A percentile compares a stretch with the other conserved stretches of the same genome.
These are phyloP conservation scores for Rosa multiflora DNA, from an alignment of 306 rosid genomes.

Conservation along the genomic window DNA sequence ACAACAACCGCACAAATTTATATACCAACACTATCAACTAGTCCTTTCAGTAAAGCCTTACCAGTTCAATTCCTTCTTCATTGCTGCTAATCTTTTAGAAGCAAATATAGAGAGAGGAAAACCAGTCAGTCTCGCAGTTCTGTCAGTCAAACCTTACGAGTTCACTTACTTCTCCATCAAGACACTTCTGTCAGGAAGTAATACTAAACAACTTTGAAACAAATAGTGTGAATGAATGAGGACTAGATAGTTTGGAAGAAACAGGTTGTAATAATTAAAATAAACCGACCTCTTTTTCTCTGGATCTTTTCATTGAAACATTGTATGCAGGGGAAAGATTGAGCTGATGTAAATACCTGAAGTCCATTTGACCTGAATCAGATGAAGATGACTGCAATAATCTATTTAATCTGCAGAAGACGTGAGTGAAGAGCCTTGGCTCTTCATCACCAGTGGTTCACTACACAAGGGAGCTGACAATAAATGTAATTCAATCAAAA, in stretches of 20 bases:
- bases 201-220: too few species aligned
- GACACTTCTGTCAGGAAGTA: not conserved
- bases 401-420: conserved; percentile 48
- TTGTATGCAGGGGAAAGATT: conserved; percentile 2
- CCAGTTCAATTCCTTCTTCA: not conserved
- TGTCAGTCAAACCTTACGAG: not conserved
- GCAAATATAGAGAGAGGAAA: not conserved
- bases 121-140: not conserved
- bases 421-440: conserved; percentile 46
- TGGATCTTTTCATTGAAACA: not conserved
- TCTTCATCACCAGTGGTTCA: conserved; percentile 56
- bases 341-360: conserved; percentile 52
- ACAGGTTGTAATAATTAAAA: not conserved
- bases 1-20: not conserved
- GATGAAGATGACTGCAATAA: conserved; percentile 47
- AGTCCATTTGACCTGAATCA: conserved; percentile 44
- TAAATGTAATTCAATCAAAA: conserved; percentile 2
- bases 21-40: not conserved
- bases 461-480: conserved; percentile 67
- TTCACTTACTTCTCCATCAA: not conserved
- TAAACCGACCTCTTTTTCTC: not conserved
- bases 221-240: not conserved
- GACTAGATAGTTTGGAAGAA: not conserved
- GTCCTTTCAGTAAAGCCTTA: not conserved
- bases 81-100: not conserved